Evolutionary conservation across 192 early-diverging fungal genomes (phyloP), one percentile per base, ranked within the genome.

Genomic region (Rhizophagus prolifer): DNA sequence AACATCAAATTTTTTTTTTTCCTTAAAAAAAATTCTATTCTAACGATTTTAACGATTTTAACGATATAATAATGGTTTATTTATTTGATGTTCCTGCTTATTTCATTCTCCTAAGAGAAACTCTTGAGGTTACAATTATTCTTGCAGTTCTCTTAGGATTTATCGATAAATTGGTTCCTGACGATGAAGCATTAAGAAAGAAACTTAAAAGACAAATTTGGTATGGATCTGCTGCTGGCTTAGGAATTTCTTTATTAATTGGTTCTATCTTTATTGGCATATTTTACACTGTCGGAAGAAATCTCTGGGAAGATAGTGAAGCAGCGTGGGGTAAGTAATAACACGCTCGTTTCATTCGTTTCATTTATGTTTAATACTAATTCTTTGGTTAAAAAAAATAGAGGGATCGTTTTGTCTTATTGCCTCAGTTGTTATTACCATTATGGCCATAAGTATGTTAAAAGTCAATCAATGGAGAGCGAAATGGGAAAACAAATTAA

Each of bases 321-420:
- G 25, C 54, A 9, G 58, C 50, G 3, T 74, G 72, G 72, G 72
- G 72, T 74, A 62, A 12, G 60, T 74, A 62, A 12, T 14, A 21
- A 5, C 30, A 62, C 0, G 16, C 2, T 31, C 9, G n/a, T n/a
- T n/a, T n/a, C n/a, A n/a, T n/a, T n/a, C n/a, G n/a, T n/a, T n/a
- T 34, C 31, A 34, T 34, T 34, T 34, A 34, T 34, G 31, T 46
- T 19, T 7, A 21, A 30, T 10, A 23, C 36, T 64, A 19, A 74
- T 26, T 65, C 7, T 12, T 7, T 44, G 9, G 16, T 62, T 59
- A 67, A 41, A 46, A 46, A 31, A 44, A 16, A 78, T 63, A 68
- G 95, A 98, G 85, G 96, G 92, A 59, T 84, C 88, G 13, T 95
- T 98, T 71, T 86, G 85, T 10, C 82, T 95, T 58, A 86, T 98